These are phyloP conservation scores for Trichophyton verrucosum DNA, from an alignment of 2,329 filamentous ascomycete species.

Conservation along the genomic window DNA sequence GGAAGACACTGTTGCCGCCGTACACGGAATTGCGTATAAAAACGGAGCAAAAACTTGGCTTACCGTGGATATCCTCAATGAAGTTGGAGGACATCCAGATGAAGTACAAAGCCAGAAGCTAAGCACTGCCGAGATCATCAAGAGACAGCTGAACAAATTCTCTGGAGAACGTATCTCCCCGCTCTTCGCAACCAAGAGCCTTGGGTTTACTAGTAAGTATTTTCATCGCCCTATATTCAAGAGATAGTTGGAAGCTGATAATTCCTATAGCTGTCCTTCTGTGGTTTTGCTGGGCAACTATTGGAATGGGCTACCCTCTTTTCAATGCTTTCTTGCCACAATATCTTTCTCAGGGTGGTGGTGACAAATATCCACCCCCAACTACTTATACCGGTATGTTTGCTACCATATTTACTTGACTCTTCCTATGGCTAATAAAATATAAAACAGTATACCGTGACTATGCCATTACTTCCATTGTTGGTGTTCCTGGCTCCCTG, in stretches of 20 bases:
- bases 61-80: slow-evolving; percentile 54
- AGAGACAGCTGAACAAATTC: slow-evolving; percentile 51
- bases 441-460: slow-evolving; percentile 52
- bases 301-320: slow-evolving; percentile 76
- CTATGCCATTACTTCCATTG: slow-evolving; percentile 66
- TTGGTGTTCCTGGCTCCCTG: slow-evolving; percentile 64
- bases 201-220: slow-evolving; percentile 36
- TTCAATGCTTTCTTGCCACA: slow-evolving; percentile 88
- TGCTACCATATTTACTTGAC: background rate
- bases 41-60: slow-evolving; percentile 62
- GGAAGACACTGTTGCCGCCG: slow-evolving; percentile 63
- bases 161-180: slow-evolving; percentile 55
- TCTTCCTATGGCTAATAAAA: background rate
- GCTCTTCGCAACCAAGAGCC: slow-evolving; percentile 42
- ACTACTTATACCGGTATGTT: slow-evolving; percentile 25
- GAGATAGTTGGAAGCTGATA: slow-evolving; percentile 9
- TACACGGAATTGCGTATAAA: slow-evolving; percentile 63
- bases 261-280: slow-evolving; percentile 34
- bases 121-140: slow-evolving; percentile 39
- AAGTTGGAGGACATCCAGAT: slow-evolving; percentile 40
- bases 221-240: slow-evolving; percentile 25
- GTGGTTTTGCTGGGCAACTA: slow-evolving; percentile 71
- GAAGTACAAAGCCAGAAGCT: slow-evolving; percentile 30
- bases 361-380: slow-evolving; percentile 24
- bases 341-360: slow-evolving; percentile 54